These are phyloP conservation scores for Boletellus deceptivus DNA, from an alignment of 1,284 basidiomycete species.

Conservation along the genomic window DNA sequence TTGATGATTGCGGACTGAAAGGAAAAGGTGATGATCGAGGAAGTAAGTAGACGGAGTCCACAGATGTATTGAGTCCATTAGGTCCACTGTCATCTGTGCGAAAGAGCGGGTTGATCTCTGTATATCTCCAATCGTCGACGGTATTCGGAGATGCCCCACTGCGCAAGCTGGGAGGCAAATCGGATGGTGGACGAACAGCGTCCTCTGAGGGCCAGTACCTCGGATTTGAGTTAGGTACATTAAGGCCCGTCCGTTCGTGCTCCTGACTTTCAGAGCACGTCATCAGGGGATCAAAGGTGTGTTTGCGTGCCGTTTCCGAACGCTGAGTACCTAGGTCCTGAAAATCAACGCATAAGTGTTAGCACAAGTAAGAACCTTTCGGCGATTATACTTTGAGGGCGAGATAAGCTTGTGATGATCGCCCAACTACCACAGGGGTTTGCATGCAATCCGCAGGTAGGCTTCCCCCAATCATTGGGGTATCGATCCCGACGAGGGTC, in stretches of 20 bases:
- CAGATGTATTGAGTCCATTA: not conserved
- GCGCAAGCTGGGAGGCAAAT: not conserved
- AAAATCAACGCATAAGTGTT: slow-evolving; percentile 7
- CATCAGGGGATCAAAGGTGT: not conserved
- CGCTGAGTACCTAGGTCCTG: slow-evolving; percentile 4
- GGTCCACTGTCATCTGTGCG: not conserved
- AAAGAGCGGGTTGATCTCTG: not conserved
- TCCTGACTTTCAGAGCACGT: not conserved
- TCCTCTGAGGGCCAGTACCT: not conserved
- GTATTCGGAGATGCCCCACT: not conserved
- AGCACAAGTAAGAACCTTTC: not conserved
- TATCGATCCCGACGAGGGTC: slow-evolving; percentile 20
- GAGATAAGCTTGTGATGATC: not conserved
- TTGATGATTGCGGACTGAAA: slow-evolving; percentile 12
- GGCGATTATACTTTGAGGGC: slow-evolving; percentile 13
- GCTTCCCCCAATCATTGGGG: not conserved
- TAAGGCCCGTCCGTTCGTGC: not conserved
- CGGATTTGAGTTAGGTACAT: not conserved
- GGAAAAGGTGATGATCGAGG: slow-evolving; percentile 23
- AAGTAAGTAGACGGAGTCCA: slow-evolving; percentile 5
- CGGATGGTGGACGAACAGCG: not conserved
- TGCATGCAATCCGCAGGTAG: not conserved
- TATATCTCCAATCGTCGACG: slow-evolving; percentile 4
- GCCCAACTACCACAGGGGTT: not conserved
- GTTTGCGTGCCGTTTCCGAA: not conserved